Percentiles rank a stretch among this genome's conserved stretches.
Conservation (phyloP, 345 rosid genomes). For the Salix viminalis region DNA sequence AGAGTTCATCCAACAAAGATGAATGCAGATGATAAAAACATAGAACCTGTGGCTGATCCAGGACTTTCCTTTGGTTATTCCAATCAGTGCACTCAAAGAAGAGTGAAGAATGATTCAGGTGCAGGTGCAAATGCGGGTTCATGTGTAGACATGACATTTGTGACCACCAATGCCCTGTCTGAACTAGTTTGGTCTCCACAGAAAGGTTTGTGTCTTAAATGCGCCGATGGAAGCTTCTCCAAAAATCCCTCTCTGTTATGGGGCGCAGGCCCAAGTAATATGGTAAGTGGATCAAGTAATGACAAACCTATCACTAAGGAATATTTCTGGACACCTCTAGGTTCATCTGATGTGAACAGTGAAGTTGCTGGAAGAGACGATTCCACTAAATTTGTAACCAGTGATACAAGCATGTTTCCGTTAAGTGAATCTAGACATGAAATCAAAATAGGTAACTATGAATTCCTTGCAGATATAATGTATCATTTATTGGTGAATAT, state of each 20-base stretch:
- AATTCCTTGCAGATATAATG: slow-evolving; percentile 20
- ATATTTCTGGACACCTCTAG: slow-evolving; percentile 3
- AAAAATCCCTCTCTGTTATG: slow-evolving; percentile 35
- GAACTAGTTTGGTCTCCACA: slow-evolving; percentile 95
- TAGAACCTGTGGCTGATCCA: slow-evolving; percentile 39
- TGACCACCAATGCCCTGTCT: slow-evolving; percentile 51
- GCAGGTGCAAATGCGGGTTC: slow-evolving; percentile 92
- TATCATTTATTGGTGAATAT: neutral
- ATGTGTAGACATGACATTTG: slow-evolving; percentile 41
- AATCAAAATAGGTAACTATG: slow-evolving; percentile 23
- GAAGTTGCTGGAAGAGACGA: slow-evolving; percentile 22
- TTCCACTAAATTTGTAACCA: slow-evolving; percentile 18
- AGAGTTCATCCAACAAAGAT: slow-evolving; percentile 34
- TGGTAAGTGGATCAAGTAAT: slow-evolving; percentile 17
- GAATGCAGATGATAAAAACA: slow-evolving; percentile 47
- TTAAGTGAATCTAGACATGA: slow-evolving; percentile 21
- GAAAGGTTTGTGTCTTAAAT: slow-evolving; percentile 65
- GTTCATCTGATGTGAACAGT: slow-evolving; percentile 6
- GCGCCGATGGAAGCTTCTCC: slow-evolving; percentile 60
- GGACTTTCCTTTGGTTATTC: slow-evolving; percentile 41
- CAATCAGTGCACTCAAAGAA: slow-evolving; percentile 27
- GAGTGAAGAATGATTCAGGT: slow-evolving; percentile 44
- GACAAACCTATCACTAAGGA: slow-evolving; percentile 24
- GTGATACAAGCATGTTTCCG: slow-evolving; percentile 22
- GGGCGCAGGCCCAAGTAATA: slow-evolving; percentile 39